Base-by-base conservation (phyloP, 768 basidiomycete species). In the Mrakia gelida region DNA sequence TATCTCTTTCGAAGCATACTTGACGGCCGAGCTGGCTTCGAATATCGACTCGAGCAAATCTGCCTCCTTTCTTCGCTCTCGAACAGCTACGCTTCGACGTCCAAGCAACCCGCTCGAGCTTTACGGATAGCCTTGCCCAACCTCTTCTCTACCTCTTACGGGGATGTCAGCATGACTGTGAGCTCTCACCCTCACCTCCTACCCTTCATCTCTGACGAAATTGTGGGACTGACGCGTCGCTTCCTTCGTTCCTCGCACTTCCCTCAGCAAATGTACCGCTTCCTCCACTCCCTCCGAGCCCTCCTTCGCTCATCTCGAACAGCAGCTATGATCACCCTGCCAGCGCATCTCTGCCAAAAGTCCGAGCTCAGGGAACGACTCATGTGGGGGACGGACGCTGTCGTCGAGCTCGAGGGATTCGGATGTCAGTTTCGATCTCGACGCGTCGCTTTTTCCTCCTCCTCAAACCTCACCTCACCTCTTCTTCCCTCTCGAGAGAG, bases 361-460 rank as follows among this genome's bases (percentile, higher is more conserved):
- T 89, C 90, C 65, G 82, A 90, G 3, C 95, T 93, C 92, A 84
- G 90, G 41, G 88, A 91, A 80, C 92, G 90, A 82, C 83, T 96
- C 26, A 89, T 91, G 23, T 94, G 92, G 93, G 83, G 90, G 43
- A 88, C 90, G 3, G 94, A 96, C 84, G 90, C 88, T 13, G 88
- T 89, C 41, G 86, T 97, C 65, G 90, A 89, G 61, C 85, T 96
- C 80, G 86, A 88, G 65, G 91, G 92, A 34, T 95, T 95, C 84
- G 89, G 91, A 75, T 91, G 94, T 93, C 84, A 80, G 88, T 85
- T 81, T 65, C 23, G 45, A 45, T 85, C 81, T 65, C 23, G 45
- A 45, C 45, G 43, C 75, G 67, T 21, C 43, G 49, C 32, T 71
- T 75, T 52, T n/a, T n/a, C n/a, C n/a, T n/a, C 72, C 81, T 79